Base-by-base conservation (phyloP, 176 grass and related monocot genomes). In the Pontederia paniculata region DNA sequence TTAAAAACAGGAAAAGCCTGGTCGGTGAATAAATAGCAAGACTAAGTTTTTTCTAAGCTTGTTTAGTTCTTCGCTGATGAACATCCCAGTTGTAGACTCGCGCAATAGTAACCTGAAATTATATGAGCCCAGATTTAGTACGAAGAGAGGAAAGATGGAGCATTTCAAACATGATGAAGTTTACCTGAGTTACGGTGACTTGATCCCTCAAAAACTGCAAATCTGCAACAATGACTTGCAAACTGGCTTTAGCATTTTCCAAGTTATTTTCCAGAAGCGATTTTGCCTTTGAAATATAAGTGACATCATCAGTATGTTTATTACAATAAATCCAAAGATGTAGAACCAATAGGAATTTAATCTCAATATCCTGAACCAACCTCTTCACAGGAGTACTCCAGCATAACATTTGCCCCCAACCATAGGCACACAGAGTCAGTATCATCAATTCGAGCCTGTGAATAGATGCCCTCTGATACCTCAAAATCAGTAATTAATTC, bases 71-170 rank as follows among this genome's bases (percentile, higher is more conserved):
- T 72, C 93, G 70, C 60, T 98, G 93, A 62, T 93, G 93, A 65
- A 98, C 93, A 45, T 98, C 93, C 93, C 93, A 98, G 58, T 98
- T 98, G 70, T 91, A 98, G 42, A 98, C 81, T 9, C 93, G 80
- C 42, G 93, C 93, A 31, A 88, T 84, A 23, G 87, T 98, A 70
- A 98, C 93, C 93, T 98, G 46, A 28, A 71, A 3, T 23, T 17
- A 52, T 17, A 52, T 66, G 8, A 66, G 50, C 17, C 57, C 68
- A 71, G 14, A 37, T 47, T 60, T 71, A 15, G 16, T 14, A 46
- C 0, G 57, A 57, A 11, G 37, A 45, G 15, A 10, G 2, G 5
- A 14, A 41, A 14, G 52, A 77, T 44, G 42, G 21, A 44, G 70
- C 18, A 45, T 12, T 9, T 37, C 17, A 42, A n/a, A 22, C 21